Evolutionary conservation across 2,329 filamentous ascomycete genomes (phyloP).

Genomic region (Aspergillus floridensis): DNA sequence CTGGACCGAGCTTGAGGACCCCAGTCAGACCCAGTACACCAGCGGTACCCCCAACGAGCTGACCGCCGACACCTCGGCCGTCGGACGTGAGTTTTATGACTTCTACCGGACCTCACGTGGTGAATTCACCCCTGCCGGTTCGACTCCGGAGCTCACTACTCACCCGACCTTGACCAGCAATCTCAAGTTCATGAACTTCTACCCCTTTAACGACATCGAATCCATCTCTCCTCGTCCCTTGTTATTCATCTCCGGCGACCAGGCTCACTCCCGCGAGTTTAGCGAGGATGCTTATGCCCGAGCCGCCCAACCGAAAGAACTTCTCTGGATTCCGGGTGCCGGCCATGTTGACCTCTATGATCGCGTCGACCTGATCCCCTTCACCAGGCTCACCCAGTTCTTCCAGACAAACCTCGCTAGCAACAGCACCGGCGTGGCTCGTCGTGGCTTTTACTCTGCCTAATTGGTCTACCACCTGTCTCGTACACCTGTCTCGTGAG

Average conservation of each 20-base stretch:
- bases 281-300: slow-evolving; percentile 26
- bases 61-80: slow-evolving; percentile 17
- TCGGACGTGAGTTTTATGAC: slow-evolving; percentile 32
- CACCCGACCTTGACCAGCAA: slow-evolving; percentile 30
- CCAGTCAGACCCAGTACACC: slow-evolving; percentile 12
- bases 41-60: slow-evolving; percentile 22
- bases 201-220: slow-evolving; percentile 15
- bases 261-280: slow-evolving; percentile 25
- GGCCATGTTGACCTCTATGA: slow-evolving; percentile 41
- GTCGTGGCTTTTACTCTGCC: no score
- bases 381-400: slow-evolving; percentile 28
- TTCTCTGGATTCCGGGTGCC: slow-evolving; percentile 32
- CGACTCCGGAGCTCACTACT: slow-evolving; percentile 26
- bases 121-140: slow-evolving; percentile 23
- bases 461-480: no score
- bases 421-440: no score
- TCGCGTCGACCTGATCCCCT: slow-evolving; percentile 37
- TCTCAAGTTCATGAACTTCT: slow-evolving; percentile 30
- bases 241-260: slow-evolving; percentile 23
- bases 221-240: slow-evolving; percentile 25
- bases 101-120: slow-evolving; percentile 34
- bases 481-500: no score
- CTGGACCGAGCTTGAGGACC: slow-evolving; percentile 19
- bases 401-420: slow-evolving; percentile 16
- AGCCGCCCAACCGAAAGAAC: slow-evolving; percentile 37